These are phyloP conservation scores for Trifolium fragiferum DNA, from an alignment of 306 rosid genomes.

Conservation along the genomic window DNA sequence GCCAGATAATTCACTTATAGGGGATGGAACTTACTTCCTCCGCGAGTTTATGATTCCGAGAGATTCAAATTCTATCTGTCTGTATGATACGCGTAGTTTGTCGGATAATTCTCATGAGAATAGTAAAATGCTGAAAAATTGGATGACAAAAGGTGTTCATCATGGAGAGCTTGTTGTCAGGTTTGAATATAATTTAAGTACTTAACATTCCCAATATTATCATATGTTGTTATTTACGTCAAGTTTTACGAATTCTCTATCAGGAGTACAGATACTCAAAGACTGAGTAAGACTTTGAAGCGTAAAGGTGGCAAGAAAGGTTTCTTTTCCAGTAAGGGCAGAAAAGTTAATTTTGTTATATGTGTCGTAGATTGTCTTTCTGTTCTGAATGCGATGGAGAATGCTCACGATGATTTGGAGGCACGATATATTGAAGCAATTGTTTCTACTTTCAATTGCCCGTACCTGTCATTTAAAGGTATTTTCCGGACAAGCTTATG, in stretches of 20 bases:
- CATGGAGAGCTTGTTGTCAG: conserved; percentile 75
- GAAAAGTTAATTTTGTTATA: conserved; percentile 73
- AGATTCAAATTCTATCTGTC: conserved; percentile 64
- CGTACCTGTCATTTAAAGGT: conserved; percentile 79
- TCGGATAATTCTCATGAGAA: conserved; percentile 55
- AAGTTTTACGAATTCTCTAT: conserved; percentile 44
- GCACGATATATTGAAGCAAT: conserved; percentile 45
- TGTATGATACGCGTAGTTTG: conserved; percentile 84
- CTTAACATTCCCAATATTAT: conserved; percentile 33
- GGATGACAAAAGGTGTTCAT: conserved; percentile 85
- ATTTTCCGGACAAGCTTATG: conserved; percentile 30
- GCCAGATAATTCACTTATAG: conserved; percentile 66
- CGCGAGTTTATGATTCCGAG: conserved; percentile 83
- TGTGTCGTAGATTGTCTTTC: conserved; percentile 70
- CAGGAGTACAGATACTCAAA: conserved; percentile 64
- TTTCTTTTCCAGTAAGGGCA: conserved; percentile 49
- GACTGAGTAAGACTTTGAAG: conserved; percentile 55
- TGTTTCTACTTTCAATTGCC: conserved; percentile 68
- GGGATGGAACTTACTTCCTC: conserved; percentile 87
- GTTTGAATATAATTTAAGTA: conserved; percentile 50
- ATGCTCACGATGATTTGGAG: conserved; percentile 48
- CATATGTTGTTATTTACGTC: conserved; percentile 32
- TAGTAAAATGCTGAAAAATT: conserved; percentile 52
- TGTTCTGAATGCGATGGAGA: conserved; percentile 64
- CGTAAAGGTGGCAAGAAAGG: conserved; percentile 52